A percentile compares a stretch with the other conserved stretches of the same genome.
phyloP scores from a whole-genome alignment of 2,329 filamentous ascomycete species.

The Xylaria hypoxylon region DNA sequence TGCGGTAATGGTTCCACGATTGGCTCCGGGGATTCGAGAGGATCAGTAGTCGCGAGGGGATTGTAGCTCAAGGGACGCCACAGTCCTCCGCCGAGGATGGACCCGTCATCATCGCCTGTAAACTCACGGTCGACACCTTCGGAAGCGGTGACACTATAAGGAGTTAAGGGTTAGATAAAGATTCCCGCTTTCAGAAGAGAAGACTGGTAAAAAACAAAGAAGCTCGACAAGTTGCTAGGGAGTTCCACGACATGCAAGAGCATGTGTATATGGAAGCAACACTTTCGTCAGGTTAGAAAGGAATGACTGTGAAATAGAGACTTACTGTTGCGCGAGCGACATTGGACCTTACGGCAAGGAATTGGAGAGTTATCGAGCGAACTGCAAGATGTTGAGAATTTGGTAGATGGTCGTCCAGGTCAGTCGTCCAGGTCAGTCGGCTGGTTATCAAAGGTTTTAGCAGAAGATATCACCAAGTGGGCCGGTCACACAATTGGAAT shows the following conservation, averaged over 20 bases:
- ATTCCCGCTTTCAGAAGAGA: neutral
- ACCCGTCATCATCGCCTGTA: slow-evolving; percentile 37
- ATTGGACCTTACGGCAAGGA: slow-evolving; percentile 44
- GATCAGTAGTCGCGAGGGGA: slow-evolving; percentile 44
- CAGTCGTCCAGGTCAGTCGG: too few relatives aligned
- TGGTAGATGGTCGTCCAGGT: neutral
- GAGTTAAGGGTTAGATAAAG: slow-evolving; percentile 22
- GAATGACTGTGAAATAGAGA: neutral
- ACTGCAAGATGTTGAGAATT: slow-evolving; percentile 1
- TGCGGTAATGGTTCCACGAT: slow-evolving; percentile 47
- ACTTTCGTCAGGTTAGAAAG: neutral
- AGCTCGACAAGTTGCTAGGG: neutral
- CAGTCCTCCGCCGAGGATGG: slow-evolving; percentile 39
- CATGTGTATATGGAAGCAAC: neutral
- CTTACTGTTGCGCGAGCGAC: slow-evolving; percentile 57
- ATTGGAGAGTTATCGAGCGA: slow-evolving; percentile 13
- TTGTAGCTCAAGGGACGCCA: slow-evolving; percentile 51
- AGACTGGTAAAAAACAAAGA: neutral
- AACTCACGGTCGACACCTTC: slow-evolving; percentile 57
- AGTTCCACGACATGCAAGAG: neutral
- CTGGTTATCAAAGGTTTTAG: slow-evolving; percentile 25
- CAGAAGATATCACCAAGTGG: slow-evolving; percentile 5
- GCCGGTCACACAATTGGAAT: neutral
- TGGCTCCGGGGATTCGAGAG: slow-evolving; percentile 46
- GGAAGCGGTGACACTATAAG: slow-evolving; percentile 51